These are phyloP conservation scores for Macadamia tetraphylla DNA, from an alignment of 164 flowering plant species.

Conservation along the genomic window DNA sequence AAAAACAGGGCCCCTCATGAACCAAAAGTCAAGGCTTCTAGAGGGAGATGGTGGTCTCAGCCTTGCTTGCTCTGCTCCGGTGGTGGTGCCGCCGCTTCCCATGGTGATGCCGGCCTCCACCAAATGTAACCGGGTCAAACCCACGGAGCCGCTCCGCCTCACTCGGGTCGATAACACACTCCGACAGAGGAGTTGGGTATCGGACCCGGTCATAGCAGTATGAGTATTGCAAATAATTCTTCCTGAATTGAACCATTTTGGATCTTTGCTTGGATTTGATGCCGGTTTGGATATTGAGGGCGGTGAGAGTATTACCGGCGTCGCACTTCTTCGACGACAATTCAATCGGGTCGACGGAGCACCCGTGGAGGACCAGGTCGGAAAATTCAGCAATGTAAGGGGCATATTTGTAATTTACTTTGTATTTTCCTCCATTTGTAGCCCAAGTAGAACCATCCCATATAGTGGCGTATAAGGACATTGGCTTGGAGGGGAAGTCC, in stretches of 20 bases:
- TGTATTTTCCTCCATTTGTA: conserved; percentile 78
- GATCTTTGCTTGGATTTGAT: conserved; percentile 33
- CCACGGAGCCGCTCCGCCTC: conserved; percentile 51
- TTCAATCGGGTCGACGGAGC: conserved; percentile 68
- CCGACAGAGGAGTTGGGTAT: conserved; percentile 55
- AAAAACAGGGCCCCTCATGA: no score
- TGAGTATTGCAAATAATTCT: conserved; percentile 67
- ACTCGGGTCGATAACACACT: conserved; percentile 48
- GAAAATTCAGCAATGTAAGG: conserved; percentile 68
- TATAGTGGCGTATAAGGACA: conserved; percentile 83
- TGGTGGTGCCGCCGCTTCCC: conserved; percentile 33
- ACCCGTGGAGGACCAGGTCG: conserved; percentile 71
- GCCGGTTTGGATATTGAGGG: conserved; percentile 1
- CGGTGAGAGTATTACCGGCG: conserved; percentile 6
- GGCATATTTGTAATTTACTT: conserved; percentile 77
- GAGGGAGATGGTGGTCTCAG: no score
- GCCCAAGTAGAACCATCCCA: conserved; percentile 98
- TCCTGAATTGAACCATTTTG: conserved; percentile 59
- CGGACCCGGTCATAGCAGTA: conserved; percentile 70
- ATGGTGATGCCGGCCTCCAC: conserved; percentile 42
- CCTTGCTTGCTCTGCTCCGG: no score
- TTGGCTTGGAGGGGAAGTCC: conserved; percentile 85
- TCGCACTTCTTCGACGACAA: conserved; percentile 37
- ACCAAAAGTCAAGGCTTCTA: no score
- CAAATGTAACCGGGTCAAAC: conserved; percentile 59